These are phyloP conservation scores for Graphilbum fragrans DNA, from an alignment of 2,329 filamentous ascomycete genomes.

Conservation along the genomic window DNA sequence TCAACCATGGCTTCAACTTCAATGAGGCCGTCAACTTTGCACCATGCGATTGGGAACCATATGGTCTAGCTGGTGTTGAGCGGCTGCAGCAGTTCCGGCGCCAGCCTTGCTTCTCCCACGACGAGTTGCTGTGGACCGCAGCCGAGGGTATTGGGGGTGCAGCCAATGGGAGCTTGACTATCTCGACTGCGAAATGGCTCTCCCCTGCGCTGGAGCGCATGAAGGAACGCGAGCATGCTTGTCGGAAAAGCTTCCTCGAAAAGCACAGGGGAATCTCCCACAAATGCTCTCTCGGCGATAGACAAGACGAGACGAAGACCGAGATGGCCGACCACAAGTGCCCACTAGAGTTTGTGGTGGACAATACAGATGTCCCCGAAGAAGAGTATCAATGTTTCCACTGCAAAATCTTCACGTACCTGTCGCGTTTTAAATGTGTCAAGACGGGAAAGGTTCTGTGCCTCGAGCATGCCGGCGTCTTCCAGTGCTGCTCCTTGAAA, in stretches of 20 bases:
- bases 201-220: constrained; percentile 76
- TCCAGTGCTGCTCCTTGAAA: constrained; percentile 64
- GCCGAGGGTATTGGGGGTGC: constrained; percentile 64
- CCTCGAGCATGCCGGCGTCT: constrained; percentile 65
- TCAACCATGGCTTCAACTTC: constrained; percentile 98
- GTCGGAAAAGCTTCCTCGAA: constrained; percentile 59
- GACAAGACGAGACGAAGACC: constrained; percentile 25
- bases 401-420: constrained; percentile 85
- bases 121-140: constrained; percentile 85
- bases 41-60: constrained; percentile 88
- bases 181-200: constrained; percentile 91
- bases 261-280: constrained; percentile 35
- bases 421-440: constrained; percentile 80
- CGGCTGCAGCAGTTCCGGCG: constrained; percentile 77
- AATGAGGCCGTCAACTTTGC: constrained; percentile 99
- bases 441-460: constrained; percentile 75
- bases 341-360: constrained; percentile 48
- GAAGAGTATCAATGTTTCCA: constrained; percentile 86
- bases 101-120: constrained; percentile 94
- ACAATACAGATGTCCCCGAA: constrained; percentile 68
- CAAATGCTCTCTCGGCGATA: constrained; percentile 37
- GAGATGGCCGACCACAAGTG: constrained; percentile 23
- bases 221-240: constrained; percentile 56
- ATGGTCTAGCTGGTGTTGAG: constrained; percentile 74
- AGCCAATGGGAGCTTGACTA: constrained; percentile 38